A percentile compares a stretch with the other conserved stretches of the same genome.
Conservation (phyloP, 1,284 basidiomycete species). For the Cutaneotrichosporon sp. region DNA sequence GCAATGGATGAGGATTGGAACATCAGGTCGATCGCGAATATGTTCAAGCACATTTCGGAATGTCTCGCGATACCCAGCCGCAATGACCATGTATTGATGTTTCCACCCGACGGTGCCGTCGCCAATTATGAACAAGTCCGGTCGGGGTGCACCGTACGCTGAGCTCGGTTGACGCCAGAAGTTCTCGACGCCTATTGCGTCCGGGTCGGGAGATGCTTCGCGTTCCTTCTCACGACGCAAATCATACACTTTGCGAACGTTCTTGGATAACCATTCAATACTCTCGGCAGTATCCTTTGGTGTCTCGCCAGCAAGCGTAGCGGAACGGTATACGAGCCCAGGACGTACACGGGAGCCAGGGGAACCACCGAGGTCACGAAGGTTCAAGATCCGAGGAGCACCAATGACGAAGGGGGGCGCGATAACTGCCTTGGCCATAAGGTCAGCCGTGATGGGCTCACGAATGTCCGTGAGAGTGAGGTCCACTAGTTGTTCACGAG, state of each 20-base stretch:
- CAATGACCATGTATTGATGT: constrained; percentile 13
- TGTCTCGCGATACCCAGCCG: constrained; percentile 12
- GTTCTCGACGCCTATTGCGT: constrained; percentile 7
- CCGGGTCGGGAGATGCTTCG: constrained; percentile 13
- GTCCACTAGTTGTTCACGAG: constrained; percentile 8
- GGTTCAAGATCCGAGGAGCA: constrained; percentile 15
- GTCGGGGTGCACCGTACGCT: constrained; percentile 6
- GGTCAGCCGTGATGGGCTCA: constrained; percentile 2
- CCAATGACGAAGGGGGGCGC: constrained; percentile 18
- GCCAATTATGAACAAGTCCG: constrained; percentile 14
- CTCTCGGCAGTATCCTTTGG: constrained; percentile 6
- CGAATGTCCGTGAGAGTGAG: constrained; percentile 10
- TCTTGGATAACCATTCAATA: constrained; percentile 13
- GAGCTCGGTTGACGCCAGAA: constrained; percentile 12
- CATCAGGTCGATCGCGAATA: constrained; percentile 14
- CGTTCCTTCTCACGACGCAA: constrained; percentile 17
- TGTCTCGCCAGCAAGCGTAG: constrained; percentile 7
- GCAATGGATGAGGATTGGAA: constrained; percentile 24
- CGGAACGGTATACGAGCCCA: constrained; percentile 16
- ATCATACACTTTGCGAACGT: constrained; percentile 18
- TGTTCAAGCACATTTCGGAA: constrained; percentile 20
- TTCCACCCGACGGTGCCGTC: constrained; percentile 19
- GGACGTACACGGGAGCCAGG: constrained; percentile 12
- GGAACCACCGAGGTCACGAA: constrained; percentile 21
- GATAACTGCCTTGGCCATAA: constrained; percentile 5